Conservation (phyloP, 805 yeast species). For the Candida mattraensis region DNA sequence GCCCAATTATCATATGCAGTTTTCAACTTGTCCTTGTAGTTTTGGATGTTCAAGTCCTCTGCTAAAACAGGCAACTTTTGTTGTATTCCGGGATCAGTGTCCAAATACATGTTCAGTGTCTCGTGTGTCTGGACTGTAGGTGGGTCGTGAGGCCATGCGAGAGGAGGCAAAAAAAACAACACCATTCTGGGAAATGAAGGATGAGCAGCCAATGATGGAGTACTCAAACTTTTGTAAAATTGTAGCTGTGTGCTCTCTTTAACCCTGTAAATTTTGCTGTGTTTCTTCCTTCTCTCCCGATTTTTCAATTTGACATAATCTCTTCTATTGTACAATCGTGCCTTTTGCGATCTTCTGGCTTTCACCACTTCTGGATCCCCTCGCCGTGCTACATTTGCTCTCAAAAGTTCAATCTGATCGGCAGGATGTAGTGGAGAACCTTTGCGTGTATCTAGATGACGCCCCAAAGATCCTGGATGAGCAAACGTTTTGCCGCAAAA, state of each 20-base stretch:
- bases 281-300: conserved; percentile 41
- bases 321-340: conserved; percentile 46
- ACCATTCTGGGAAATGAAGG: conserved; percentile 53
- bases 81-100: conserved; percentile 20
- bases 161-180: conserved; percentile 44
- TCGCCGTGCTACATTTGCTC: conserved; percentile 51
- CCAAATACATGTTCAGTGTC: conserved; percentile 28
- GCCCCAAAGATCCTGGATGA: conserved; percentile 58
- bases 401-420: conserved; percentile 43
- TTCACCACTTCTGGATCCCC: conserved; percentile 45
- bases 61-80: conserved; percentile 22
- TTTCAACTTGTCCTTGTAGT: conserved; percentile 39
- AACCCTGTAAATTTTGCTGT: conserved; percentile 44
- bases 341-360: conserved; percentile 39
- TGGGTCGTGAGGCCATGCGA: conserved; percentile 53
- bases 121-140: conserved; percentile 47
- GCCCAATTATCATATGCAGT: conserved; percentile 48
- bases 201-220: conserved; percentile 40
- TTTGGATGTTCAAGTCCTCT: conserved; percentile 9
- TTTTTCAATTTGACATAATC: conserved; percentile 49
- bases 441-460: conserved; percentile 56
- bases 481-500: conserved; percentile 56
- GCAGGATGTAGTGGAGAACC: conserved; percentile 54
- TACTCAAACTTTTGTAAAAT: conserved; percentile 38
- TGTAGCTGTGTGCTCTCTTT: conserved; percentile 35